Evolutionary conservation across 352 stramenopile genomes (phyloP), one percentile per base, ranked within the genome.

Genomic region (Pythium oligandrum): DNA sequence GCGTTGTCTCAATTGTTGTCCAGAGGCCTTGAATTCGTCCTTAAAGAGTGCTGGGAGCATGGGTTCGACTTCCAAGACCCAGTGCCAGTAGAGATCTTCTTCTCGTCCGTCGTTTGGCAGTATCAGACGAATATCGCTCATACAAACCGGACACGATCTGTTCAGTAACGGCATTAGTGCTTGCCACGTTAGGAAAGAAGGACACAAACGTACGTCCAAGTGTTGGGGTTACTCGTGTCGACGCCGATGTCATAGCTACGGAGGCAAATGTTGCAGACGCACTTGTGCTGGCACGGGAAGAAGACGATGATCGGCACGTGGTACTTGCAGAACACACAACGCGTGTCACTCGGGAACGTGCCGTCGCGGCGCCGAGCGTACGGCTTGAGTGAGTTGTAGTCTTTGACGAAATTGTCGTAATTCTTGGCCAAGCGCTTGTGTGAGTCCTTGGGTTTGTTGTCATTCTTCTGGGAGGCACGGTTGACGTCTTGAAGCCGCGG

Each of bases 261-360:
- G 47, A 86, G 68, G 61, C 78, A 87, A 17, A 56, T 47, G 37
- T 84, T 68, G 61, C 78, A 89, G 11, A 82, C 71, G 52, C 73
- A 84, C 57, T 77, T 71, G 64, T 89, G 78, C 58, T 87, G 70
- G 34, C 78, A 89, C 12, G 73, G 73, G 61, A 82, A 87, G 57
- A 87, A 74, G 6, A 87, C 73, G 32, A 65, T 65, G 0, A 44
- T 70, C 1, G 69, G 73, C 26, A 32, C 48, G 1, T 61, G 32
- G 11, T 54, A 53, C 39, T 69, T 59, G 51, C 78, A 86, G 44
- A 83, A 70, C 10, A 80, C 66, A 33, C 78, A 89, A 7, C 57
- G 51, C 4, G 66, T 71, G 6, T 73, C 62, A 5, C 17, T 8
- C 4, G 61, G 59, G 35, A 80, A 89, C 39, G 62, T 63, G 32